Base-by-base conservation (phyloP, 352 stramenopile genomes). In the Globisporangium uncinulatum region DNA sequence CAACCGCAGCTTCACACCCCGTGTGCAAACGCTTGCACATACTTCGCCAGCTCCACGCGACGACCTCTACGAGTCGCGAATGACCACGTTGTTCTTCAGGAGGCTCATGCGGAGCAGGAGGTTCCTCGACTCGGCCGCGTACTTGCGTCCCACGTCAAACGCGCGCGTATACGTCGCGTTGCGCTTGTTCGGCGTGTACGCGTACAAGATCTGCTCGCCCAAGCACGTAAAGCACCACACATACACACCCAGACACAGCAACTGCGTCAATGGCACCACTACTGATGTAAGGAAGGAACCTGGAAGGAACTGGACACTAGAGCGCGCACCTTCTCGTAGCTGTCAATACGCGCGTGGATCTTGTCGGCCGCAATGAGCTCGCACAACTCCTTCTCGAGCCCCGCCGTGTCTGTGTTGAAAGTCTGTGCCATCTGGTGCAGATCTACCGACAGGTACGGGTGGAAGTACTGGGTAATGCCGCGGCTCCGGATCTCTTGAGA, bases 401-500 rank as follows among this genome's bases (percentile, higher is more conserved):
- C 67, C 11, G 57, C 42, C 8, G 63, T 80, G 21, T 72, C 63
- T 6, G 77, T 91, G 57, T 84, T 92, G 56, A 96, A 96, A 2
- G 79, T 90, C 21, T 73, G 70, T 13, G 88, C 88, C 88, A 96
- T 96, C 58, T 93, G 71, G 37, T 82, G 65, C 15, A 96, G 63
- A 37, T 96, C 80, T 11, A 95, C 88, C 0, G 86, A 95, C 50
- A 93, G 50, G 48, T 95, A 96, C 51, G 88, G 83, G 51, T 83
- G 79, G 63, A 96, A 94, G 64, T 94, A 96, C 72, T 96, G 88
- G 50, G 92, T 82, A 55, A 96, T 90, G 8, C 79, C 87, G 19
- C 84, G 80, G 48, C 74, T 84, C 45, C 86, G 85, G 59, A 96
- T 96, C 61, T 94, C 76, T 32, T 83, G 76, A 66, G 75, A 83